A percentile compares a stretch with the other conserved stretches of the same genome.
phyloP scores from a whole-genome alignment of 225 moss, liverwort and hornwort genomes.

The Neckera pumila region DNA sequence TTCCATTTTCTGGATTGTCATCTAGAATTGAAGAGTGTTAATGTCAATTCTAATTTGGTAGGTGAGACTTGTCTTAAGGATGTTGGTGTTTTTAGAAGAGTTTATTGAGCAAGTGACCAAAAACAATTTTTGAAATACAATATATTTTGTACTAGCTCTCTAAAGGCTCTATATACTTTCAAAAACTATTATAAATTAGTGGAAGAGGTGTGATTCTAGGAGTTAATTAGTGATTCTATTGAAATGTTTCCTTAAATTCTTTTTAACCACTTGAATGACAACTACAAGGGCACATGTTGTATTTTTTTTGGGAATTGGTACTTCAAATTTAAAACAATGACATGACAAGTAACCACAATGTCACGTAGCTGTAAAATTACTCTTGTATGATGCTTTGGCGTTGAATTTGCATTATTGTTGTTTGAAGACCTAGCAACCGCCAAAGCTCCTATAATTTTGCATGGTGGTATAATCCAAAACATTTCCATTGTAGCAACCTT shows the following conservation, averaged over 20 bases:
- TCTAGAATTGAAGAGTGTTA: background rate
- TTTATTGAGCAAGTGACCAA: background rate
- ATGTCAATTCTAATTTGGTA: background rate
- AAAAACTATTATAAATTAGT: too few relatives aligned
- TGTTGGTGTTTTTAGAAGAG: too few relatives aligned
- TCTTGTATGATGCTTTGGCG: background rate
- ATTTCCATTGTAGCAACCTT: background rate
- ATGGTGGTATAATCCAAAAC: background rate
- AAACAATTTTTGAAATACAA: too few relatives aligned
- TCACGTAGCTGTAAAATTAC: background rate
- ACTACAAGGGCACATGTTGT: background rate
- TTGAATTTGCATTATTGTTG: background rate
- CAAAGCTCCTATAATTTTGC: background rate
- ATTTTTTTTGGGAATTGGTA: background rate
- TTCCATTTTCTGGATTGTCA: background rate
- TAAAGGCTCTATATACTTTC: too few relatives aligned
- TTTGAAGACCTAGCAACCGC: background rate
- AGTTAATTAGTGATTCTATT: background rate
- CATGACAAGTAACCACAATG: background rate
- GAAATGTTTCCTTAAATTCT: background rate
- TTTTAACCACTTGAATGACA: background rate
- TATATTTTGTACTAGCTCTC: too few relatives aligned
- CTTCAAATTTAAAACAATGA: background rate
- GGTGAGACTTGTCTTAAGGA: too few relatives aligned
- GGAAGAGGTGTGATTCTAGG: accelerated